Evolutionary conservation across 805 yeast species (phyloP).

Genomic region (Saturnispora zaruensis): DNA sequence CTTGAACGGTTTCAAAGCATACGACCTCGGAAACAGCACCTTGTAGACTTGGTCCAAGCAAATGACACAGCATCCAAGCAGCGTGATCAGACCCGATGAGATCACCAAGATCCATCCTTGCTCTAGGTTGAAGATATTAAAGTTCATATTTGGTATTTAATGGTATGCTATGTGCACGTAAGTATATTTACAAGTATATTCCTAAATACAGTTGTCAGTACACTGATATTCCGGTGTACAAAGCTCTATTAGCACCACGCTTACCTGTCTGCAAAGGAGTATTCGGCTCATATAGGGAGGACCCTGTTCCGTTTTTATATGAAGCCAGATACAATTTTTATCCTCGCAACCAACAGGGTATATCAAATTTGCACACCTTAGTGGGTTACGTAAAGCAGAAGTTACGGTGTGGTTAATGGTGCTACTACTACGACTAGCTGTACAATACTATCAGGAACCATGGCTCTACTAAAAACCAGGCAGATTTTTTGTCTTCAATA

Average conservation of each 20-base stretch:
- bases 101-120: conserved; percentile 62
- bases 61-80: conserved; percentile 62
- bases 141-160: background rate
- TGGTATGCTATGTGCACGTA: background rate
- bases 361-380: background rate
- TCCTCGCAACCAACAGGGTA: background rate
- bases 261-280: background rate
- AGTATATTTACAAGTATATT: background rate
- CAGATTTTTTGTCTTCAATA: conserved; percentile 10
- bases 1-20: conserved; percentile 37
- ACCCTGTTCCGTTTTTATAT: background rate
- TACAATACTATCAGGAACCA: conserved; percentile 7
- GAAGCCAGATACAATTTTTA: background rate
- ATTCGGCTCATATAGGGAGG: background rate
- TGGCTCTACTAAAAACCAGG: conserved; percentile 11
- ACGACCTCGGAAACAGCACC: conserved; percentile 34
- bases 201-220: background rate
- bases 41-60: conserved; percentile 49
- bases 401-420: background rate
- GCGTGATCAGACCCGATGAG: conserved; percentile 61
- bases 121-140: conserved; percentile 16
- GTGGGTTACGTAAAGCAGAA: background rate
- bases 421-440: background rate
- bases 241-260: background rate
- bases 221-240: background rate